Evolutionary conservation across 768 basidiomycete genomes (phyloP).

Genomic region (Lepiota subincarnata): DNA sequence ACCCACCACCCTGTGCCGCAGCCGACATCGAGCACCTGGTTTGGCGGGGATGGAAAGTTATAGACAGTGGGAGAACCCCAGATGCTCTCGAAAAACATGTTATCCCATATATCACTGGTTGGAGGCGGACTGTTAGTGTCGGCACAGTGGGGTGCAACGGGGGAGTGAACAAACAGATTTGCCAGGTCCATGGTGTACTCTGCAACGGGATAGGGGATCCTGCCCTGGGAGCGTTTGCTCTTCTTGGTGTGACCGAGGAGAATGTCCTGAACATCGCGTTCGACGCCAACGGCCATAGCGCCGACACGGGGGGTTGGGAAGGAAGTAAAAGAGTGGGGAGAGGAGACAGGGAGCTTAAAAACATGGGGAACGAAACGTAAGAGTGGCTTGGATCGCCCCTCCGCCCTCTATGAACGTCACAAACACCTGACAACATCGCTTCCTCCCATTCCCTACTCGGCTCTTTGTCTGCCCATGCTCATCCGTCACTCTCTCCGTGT

Average conservation of each 20-base stretch:
- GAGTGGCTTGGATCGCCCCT: background rate
- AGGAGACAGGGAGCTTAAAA: background rate
- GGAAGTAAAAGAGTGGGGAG: slow-evolving; percentile 15
- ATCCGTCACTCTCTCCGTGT: slow-evolving; percentile 34
- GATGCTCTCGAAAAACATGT: slow-evolving; percentile 54
- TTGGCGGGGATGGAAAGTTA: slow-evolving; percentile 47
- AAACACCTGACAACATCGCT: background rate
- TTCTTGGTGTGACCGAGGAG: slow-evolving; percentile 33
- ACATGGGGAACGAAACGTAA: slow-evolving; percentile 3
- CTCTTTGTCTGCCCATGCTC: slow-evolving; percentile 20
- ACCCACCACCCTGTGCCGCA: slow-evolving; percentile 73
- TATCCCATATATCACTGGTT: slow-evolving; percentile 69
- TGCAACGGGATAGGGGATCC: slow-evolving; percentile 51
- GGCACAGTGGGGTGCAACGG: background rate
- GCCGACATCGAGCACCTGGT: slow-evolving; percentile 59
- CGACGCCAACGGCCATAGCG: slow-evolving; percentile 20
- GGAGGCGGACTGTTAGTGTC: background rate
- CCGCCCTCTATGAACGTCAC: background rate
- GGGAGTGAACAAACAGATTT: slow-evolving; percentile 45
- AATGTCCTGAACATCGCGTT: slow-evolving; percentile 44
- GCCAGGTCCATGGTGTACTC: slow-evolving; percentile 43
- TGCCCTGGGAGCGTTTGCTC: slow-evolving; percentile 40
- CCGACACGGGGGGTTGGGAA: slow-evolving; percentile 7
- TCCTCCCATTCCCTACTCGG: background rate
- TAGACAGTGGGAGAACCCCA: slow-evolving; percentile 50